Base-by-base conservation (phyloP, 2,329 filamentous ascomycete species). In the Trichoderma afroharzianum region DNA sequence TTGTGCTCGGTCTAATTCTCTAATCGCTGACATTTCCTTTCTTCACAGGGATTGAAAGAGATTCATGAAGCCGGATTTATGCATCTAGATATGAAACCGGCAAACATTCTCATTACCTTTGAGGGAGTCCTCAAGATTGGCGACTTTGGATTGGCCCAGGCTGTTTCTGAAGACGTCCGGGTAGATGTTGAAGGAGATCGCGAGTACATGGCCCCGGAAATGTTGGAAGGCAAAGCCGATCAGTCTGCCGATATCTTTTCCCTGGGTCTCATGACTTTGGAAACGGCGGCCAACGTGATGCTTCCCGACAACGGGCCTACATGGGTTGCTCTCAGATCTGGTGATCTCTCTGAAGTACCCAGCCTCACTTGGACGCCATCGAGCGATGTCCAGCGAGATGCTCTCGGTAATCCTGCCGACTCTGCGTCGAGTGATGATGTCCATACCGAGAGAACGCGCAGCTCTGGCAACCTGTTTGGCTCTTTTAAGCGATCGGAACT, bases 231-330 rank as follows among this genome's bases (percentile, higher is more conserved):
- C 55, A 89, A 91, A 74, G 96, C 92, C 76, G 94, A 97, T 82
- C 96, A 95, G 80, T 93, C 95, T 47, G 93, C 94, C 43, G 96
- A 99, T 81, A 88, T 99, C 64, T 99, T 98, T 81, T 93, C 96
- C 12, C 88, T 99, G 33, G 96, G 96, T 66, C 88, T 98, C 76
- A 97, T 98, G 81, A 93, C 97, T 80, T 89, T 98, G 63, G 96
- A 99, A 83, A 96, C 95, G 77, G 95, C 94, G 30, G 94, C 93
- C 74, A 99, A 99, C 78, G 94, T 97, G 64, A 91, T 94, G 74
- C 90, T 99, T 32, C 96, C 96, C 0, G 94, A 98, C 78, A 97
- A 98, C 75, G 96, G 96, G 59, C 88, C 91, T 18, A 93, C 92
- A 18, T 99, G 96, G 96, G 91, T 95, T 77, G 93, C 93, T 62